Evolutionary conservation across 148 eudicot species (phyloP).

Genomic region (Persicaria maculosa): DNA sequence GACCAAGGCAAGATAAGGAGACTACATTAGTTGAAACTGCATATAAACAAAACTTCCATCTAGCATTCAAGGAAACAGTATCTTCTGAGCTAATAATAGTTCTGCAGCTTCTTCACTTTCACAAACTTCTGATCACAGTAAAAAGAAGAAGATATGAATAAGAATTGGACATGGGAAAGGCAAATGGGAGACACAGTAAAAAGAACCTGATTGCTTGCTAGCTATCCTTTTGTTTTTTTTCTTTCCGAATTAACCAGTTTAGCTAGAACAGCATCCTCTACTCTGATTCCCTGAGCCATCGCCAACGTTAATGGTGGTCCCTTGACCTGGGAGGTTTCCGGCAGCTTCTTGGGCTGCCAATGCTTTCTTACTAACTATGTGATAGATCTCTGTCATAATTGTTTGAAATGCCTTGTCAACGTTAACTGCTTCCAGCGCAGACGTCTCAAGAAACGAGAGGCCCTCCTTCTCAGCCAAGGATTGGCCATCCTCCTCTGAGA

Average conservation of each 20-base stretch:
- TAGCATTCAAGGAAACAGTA: not conserved
- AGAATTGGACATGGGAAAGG: not conserved
- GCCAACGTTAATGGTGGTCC: conserved; percentile 32
- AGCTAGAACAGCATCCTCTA: conserved; percentile 32
- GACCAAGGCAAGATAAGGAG: too few relatives aligned
- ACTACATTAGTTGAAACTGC: too few relatives aligned
- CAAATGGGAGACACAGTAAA: not conserved
- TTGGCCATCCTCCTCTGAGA: conserved; percentile 29
- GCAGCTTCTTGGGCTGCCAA: conserved; percentile 41
- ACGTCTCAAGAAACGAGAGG: conserved; percentile 37
- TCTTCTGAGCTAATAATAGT: conserved; percentile 8
- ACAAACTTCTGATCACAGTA: conserved; percentile 13
- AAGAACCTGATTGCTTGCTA: conserved; percentile 10
- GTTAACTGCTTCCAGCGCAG: conserved; percentile 37
- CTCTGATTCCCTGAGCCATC: conserved; percentile 26
- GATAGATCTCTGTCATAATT: conserved; percentile 33
- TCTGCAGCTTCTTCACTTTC: conserved; percentile 11
- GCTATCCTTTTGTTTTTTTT: conserved; percentile 8
- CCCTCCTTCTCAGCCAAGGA: conserved; percentile 34
- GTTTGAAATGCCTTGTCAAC: conserved; percentile 38
- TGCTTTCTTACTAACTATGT: conserved; percentile 38
- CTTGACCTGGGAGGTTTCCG: conserved; percentile 30
- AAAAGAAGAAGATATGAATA: conserved; percentile 6
- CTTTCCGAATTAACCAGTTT: conserved; percentile 11
- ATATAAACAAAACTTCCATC: too few relatives aligned